A percentile compares a stretch with the other conserved stretches of the same genome.
These are phyloP conservation scores for Ceratocystis lukuohia DNA, from an alignment of 2,329 filamentous ascomycete species.

Conservation along the genomic window DNA sequence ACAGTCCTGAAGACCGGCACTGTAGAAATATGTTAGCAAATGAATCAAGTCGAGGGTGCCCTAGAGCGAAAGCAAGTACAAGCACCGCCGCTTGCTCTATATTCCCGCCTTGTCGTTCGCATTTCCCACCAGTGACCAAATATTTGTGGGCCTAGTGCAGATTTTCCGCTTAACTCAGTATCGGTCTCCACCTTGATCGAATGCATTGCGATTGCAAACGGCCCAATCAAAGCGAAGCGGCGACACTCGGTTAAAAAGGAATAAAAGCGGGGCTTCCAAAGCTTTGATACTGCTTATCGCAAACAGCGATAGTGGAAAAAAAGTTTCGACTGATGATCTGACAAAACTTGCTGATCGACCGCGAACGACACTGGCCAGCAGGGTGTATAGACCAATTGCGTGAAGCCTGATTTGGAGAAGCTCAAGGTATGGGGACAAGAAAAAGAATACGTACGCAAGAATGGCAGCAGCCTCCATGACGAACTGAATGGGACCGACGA, in stretches of 20 bases:
- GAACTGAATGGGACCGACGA: constrained; percentile 81
- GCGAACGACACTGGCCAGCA: neutral
- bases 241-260: constrained; percentile 10
- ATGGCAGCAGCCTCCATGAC: constrained; percentile 82
- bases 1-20: constrained; percentile 20
- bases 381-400: neutral
- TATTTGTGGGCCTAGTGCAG: neutral
- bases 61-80: neutral
- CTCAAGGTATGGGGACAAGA: constrained; percentile 27
- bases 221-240: constrained; percentile 9
- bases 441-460: constrained; percentile 68
- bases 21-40: constrained; percentile 15
- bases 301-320: neutral
- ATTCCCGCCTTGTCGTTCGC: neutral
- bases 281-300: neutral
- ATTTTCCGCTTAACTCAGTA: neutral
- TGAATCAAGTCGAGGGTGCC: neutral
- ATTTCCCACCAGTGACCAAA: neutral
- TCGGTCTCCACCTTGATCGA: neutral
- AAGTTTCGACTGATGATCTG: neutral
- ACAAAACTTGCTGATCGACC: neutral
- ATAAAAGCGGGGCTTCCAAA: neutral
- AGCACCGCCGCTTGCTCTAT: neutral
- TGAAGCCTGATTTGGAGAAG: neutral
- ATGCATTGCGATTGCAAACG: neutral